Evolutionary conservation across 495 filamentous ascomycete species (phyloP).

Genomic region (Thermothielavioides terrestris): DNA sequence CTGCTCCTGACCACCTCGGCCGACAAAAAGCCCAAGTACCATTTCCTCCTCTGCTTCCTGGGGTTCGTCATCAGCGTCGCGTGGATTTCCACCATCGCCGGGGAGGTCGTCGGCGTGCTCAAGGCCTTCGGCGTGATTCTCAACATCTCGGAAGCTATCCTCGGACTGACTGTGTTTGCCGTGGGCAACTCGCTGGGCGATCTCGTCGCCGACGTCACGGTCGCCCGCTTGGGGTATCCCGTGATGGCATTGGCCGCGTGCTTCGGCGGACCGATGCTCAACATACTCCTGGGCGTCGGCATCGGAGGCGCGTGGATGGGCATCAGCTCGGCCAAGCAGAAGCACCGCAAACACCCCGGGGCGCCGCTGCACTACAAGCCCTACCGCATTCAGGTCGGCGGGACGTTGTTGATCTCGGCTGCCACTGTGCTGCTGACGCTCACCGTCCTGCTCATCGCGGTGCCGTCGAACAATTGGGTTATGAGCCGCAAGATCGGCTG

Average conservation of each 20-base stretch:
- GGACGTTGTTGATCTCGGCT: constrained; percentile 73
- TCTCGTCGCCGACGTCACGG: constrained; percentile 88
- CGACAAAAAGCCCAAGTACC: constrained; percentile 52
- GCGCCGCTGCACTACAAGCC: constrained; percentile 43
- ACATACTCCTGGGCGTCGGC: constrained; percentile 92
- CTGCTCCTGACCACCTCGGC: constrained; percentile 57
- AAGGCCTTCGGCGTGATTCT: constrained; percentile 91
- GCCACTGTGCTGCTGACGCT: constrained; percentile 75
- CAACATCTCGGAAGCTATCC: constrained; percentile 88
- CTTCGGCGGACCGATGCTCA: constrained; percentile 95
- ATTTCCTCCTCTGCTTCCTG: constrained; percentile 69
- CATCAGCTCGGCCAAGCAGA: constrained; percentile 47
- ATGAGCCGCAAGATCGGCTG: constrained; percentile 82
- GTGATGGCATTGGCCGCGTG: constrained; percentile 96
- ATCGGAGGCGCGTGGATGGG: constrained; percentile 81
- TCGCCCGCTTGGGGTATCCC: constrained; percentile 85
- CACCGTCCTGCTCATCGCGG: constrained; percentile 63
- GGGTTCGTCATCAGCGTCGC: constrained; percentile 88
- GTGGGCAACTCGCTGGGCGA: constrained; percentile 95
- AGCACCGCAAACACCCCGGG: constrained; percentile 50
- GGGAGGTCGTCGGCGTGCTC: constrained; percentile 90
- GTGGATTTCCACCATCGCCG: constrained; percentile 95
- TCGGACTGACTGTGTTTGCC: constrained; percentile 93
- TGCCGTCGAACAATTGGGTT: constrained; percentile 81
- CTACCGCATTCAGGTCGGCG: constrained; percentile 75